A percentile compares a stretch with the other conserved stretches of the same genome.
Conservation (phyloP, 352 stramenopile genomes). For the Phytophthora rubi region DNA sequence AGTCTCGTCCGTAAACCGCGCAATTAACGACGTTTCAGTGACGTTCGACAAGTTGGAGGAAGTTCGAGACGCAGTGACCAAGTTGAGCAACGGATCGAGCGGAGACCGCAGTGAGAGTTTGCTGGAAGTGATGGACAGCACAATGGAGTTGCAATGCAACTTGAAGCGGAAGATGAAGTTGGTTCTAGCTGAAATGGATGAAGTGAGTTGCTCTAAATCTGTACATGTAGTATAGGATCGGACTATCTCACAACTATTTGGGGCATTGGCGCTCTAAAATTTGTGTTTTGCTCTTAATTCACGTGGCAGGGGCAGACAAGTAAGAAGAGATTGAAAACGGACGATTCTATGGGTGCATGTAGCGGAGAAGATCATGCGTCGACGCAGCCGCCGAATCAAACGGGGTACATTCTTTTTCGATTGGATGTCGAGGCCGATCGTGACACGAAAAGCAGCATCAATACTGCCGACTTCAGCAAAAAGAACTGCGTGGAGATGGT, state of each 20-base stretch:
- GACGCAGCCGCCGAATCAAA: not conserved
- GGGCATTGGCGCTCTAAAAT: not conserved
- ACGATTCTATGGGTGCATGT: not conserved
- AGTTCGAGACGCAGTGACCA: constrained; percentile 12
- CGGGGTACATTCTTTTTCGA: not conserved
- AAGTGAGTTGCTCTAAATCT: no score
- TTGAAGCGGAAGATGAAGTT: not conserved
- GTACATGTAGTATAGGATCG: no score
- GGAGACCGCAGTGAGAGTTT: constrained; percentile 8
- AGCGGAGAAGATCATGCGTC: not conserved
- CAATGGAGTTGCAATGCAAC: constrained; percentile 1
- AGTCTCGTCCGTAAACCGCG: constrained; percentile 2
- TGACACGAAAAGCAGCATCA: not conserved
- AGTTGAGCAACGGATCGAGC: constrained; percentile 3
- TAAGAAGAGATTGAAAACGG: not conserved
- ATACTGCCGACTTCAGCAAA: not conserved
- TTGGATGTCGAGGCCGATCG: not conserved
- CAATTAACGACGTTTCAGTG: constrained; percentile 12
- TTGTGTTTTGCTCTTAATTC: not conserved
- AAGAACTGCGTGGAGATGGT: not conserved
- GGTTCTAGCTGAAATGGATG: not conserved
- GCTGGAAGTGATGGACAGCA: not conserved
- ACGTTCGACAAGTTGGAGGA: constrained; percentile 22
- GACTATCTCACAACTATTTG: no score
- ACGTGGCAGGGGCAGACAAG: not conserved